A percentile compares a stretch with the other conserved stretches of the same genome.
phyloP scores from a whole-genome alignment of 441 rosid genomes.

The Pelargonium cotyledonis region DNA sequence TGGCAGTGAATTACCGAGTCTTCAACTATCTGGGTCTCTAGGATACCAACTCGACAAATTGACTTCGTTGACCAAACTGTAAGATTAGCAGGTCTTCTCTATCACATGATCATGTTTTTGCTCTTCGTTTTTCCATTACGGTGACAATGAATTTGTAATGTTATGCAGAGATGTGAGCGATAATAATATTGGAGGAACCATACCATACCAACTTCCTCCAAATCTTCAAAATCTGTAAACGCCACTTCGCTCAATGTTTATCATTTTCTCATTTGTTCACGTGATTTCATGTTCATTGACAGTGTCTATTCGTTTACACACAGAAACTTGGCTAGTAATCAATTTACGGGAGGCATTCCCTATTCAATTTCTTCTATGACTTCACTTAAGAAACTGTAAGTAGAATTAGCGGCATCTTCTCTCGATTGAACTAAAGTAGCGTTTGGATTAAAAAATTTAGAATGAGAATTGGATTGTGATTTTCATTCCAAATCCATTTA shows the following conservation, averaged over 20 bases:
- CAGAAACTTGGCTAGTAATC: slow-evolving; percentile 82
- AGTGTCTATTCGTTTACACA: slow-evolving; percentile 14
- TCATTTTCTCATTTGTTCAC: slow-evolving; percentile 8
- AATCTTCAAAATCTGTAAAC: slow-evolving; percentile 58
- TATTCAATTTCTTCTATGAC: slow-evolving; percentile 46
- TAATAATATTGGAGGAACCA: slow-evolving; percentile 54
- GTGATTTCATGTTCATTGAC: slow-evolving; percentile 15
- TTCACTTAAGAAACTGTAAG: slow-evolving; percentile 75
- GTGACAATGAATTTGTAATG: slow-evolving; percentile 14
- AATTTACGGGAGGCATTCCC: slow-evolving; percentile 51
- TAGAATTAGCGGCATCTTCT: slow-evolving; percentile 20
- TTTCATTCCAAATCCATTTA: too few relatives aligned
- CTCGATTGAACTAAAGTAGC: not conserved
- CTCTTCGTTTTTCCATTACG: slow-evolving; percentile 6
- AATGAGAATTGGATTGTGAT: too few relatives aligned
- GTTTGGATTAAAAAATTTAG: too few relatives aligned
- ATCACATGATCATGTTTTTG: slow-evolving; percentile 10
- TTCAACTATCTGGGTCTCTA: slow-evolving; percentile 61
- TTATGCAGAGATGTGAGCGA: slow-evolving; percentile 75
- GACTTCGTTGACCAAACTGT: slow-evolving; percentile 61
- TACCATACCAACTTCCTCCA: slow-evolving; percentile 59
- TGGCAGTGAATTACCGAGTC: slow-evolving; percentile 64
- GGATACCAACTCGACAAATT: slow-evolving; percentile 48
- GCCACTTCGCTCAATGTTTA: slow-evolving; percentile 14
- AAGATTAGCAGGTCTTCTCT: slow-evolving; percentile 27